phyloP scores from a whole-genome alignment of 768 basidiomycete genomes.

The Suillus alpinus region DNA sequence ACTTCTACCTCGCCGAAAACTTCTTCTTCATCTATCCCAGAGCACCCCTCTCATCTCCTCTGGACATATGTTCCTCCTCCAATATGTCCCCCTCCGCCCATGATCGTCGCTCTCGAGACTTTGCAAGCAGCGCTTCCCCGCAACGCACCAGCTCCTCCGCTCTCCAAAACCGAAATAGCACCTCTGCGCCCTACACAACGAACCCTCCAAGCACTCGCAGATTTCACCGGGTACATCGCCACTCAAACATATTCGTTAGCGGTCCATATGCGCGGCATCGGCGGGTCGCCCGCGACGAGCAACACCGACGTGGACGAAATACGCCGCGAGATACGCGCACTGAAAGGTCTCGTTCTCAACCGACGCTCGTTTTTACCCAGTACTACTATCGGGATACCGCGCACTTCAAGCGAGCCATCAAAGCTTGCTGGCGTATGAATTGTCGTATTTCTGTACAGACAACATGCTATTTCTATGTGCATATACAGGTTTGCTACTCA shows the following conservation, averaged over 20 bases:
- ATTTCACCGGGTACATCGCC: slow-evolving; percentile 78
- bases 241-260: slow-evolving; percentile 58
- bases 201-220: slow-evolving; percentile 62
- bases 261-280: slow-evolving; percentile 14
- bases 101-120: slow-evolving; percentile 22
- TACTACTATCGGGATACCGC: background rate
- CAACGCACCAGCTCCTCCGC: slow-evolving; percentile 13
- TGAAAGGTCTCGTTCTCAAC: slow-evolving; percentile 79
- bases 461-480: background rate
- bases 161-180: slow-evolving; percentile 9
- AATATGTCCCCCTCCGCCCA: slow-evolving; percentile 23
- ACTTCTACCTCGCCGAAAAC: slow-evolving; percentile 29
- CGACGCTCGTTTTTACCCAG: slow-evolving; percentile 41
- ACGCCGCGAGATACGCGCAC: slow-evolving; percentile 66
- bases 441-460: background rate
- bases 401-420: slow-evolving; percentile 7
- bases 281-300: slow-evolving; percentile 16
- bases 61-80: slow-evolving; percentile 40
- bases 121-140: slow-evolving; percentile 21
- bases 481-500: background rate
- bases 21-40: slow-evolving; percentile 6
- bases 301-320: slow-evolving; percentile 62
- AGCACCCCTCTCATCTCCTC: slow-evolving; percentile 25
- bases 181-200: slow-evolving; percentile 47
- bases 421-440: slow-evolving; percentile 1